Conservation (phyloP, 2,329 filamentous ascomycete genomes). For the Penicillium sp. region DNA sequence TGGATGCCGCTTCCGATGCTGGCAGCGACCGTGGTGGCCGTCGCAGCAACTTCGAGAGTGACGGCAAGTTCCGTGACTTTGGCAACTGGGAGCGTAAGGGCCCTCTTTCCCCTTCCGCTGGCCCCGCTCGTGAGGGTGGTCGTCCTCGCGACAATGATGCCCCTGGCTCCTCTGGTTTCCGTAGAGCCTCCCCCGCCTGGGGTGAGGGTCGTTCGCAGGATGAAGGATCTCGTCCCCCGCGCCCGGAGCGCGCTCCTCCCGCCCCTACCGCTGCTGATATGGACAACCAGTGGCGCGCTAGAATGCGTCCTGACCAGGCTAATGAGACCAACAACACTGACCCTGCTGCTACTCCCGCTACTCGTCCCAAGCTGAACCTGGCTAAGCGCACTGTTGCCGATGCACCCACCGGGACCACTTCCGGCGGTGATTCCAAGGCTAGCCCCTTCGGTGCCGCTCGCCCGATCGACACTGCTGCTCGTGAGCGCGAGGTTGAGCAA, state of each 20-base stretch:
- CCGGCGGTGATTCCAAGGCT: slow-evolving; percentile 67
- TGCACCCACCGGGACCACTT: slow-evolving; percentile 50
- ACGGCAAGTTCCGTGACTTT: slow-evolving; percentile 76
- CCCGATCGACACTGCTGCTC: slow-evolving; percentile 87
- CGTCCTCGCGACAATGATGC: slow-evolving; percentile 61
- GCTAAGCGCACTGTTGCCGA: slow-evolving; percentile 89
- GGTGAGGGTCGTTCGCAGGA: slow-evolving; percentile 67
- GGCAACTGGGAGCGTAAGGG: slow-evolving; percentile 94
- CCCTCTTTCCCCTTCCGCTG: slow-evolving; percentile 71
- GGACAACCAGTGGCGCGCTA: slow-evolving; percentile 88
- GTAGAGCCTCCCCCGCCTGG: slow-evolving; percentile 72
- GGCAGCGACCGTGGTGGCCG: slow-evolving; percentile 64
- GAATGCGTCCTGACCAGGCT: slow-evolving; percentile 82
- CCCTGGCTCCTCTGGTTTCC: slow-evolving; percentile 57
- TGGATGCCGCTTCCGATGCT: slow-evolving; percentile 54
- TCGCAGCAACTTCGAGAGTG: slow-evolving; percentile 66
- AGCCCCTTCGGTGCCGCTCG: slow-evolving; percentile 92
- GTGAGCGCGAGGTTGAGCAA: slow-evolving; percentile 87
- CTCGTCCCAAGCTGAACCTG: slow-evolving; percentile 81
- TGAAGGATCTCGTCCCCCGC: slow-evolving; percentile 70
- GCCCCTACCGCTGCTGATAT: slow-evolving; percentile 83
- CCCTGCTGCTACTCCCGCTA: slow-evolving; percentile 56
- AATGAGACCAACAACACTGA: slow-evolving; percentile 71
- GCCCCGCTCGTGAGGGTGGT: slow-evolving; percentile 56
- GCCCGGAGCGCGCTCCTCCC: slow-evolving; percentile 67